Evolutionary conservation across 345 rosid genomes (phyloP).

Genomic region (Brassica incana): DNA sequence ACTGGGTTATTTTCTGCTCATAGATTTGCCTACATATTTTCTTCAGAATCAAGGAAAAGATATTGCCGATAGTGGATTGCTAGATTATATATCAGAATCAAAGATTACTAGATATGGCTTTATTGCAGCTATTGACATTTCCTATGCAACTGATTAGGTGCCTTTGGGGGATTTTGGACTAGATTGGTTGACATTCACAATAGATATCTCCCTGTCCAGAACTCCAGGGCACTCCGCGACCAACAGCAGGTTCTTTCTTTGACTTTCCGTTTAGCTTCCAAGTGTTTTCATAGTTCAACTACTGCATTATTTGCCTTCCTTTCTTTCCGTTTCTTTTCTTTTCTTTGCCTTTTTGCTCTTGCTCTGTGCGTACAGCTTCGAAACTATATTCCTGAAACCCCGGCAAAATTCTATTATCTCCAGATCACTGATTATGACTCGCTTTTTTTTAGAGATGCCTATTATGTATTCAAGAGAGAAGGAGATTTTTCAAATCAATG

Average conservation of each 20-base stretch:
- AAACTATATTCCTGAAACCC: neutral
- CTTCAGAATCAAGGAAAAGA: slow-evolving; percentile 87
- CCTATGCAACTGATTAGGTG: slow-evolving; percentile 57
- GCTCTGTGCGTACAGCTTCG: slow-evolving; percentile 17
- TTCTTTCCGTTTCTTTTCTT: no score
- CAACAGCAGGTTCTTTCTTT: slow-evolving; percentile 76
- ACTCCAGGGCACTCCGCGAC: slow-evolving; percentile 91
- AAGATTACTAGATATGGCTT: slow-evolving; percentile 47
- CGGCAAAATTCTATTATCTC: slow-evolving; percentile 18
- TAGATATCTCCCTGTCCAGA: slow-evolving; percentile 84
- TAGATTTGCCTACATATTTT: slow-evolving; percentile 22
- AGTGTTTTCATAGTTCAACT: slow-evolving; percentile 10
- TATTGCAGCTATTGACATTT: slow-evolving; percentile 27
- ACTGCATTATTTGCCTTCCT: neutral
- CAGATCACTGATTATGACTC: neutral
- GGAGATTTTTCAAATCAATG: slow-evolving; percentile 13
- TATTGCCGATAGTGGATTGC: slow-evolving; percentile 86
- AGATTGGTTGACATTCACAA: slow-evolving; percentile 83
- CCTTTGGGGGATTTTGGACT: slow-evolving; percentile 86
- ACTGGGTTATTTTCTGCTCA: slow-evolving; percentile 9
- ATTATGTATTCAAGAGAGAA: slow-evolving; percentile 10
- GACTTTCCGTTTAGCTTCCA: neutral
- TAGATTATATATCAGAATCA: slow-evolving; percentile 96
- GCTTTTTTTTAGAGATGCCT: slow-evolving; percentile 2
- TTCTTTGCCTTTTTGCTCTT: slow-evolving; percentile 12